Percentiles rank a stretch among this genome's conserved stretches.
Conservation (phyloP, 83 land plant species). For the Picea engelmannii region DNA sequence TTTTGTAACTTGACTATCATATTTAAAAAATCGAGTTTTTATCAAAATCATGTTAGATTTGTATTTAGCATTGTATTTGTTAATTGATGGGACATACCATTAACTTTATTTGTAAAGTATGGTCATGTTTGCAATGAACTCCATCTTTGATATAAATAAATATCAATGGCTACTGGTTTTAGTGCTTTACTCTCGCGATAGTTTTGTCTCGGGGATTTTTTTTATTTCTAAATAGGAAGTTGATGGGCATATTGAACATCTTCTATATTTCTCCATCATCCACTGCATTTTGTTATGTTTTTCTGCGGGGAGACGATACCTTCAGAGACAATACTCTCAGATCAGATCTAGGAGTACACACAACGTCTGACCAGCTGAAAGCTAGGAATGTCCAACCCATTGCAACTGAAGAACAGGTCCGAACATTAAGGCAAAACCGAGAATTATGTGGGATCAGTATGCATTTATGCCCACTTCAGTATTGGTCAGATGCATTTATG, state of each 20-base stretch:
- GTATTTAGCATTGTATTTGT: no score
- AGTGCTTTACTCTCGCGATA: background rate
- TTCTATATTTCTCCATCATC: background rate
- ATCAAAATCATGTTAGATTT: no score
- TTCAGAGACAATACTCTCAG: background rate
- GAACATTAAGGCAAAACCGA: background rate
- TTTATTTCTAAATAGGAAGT: background rate
- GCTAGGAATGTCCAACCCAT: background rate
- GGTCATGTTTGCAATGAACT: no score
- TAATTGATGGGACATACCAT: no score
- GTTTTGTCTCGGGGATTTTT: background rate
- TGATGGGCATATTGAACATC: background rate
- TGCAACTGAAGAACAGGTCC: background rate
- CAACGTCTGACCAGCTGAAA: background rate
- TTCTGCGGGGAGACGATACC: no score
- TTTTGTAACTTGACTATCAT: no score
- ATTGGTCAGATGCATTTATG: background rate
- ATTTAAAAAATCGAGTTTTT: no score
- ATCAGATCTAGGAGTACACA: slow-evolving; percentile 3
- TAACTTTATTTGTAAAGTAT: no score
- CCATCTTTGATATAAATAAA: no score
- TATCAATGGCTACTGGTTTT: no score
- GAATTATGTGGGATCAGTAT: background rate
- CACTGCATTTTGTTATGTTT: background rate
- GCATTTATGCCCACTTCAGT: background rate